A percentile compares a stretch with the other conserved stretches of the same genome.
Conservation (phyloP, 2,329 filamentous ascomycete species). For the Blastomyces silverae region DNA sequence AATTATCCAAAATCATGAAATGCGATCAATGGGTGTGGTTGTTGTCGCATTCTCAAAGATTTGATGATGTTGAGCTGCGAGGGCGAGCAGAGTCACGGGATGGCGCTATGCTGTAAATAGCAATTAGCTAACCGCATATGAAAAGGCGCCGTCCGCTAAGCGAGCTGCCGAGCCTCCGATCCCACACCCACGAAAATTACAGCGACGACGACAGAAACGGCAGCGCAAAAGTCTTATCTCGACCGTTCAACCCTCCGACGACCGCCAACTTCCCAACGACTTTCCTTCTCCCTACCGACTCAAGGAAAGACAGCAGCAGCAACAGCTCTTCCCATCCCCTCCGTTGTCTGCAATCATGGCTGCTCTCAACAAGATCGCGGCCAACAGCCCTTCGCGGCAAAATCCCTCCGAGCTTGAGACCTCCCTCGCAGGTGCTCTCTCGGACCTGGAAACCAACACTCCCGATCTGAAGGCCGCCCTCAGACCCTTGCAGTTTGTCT, state of each 20-base stretch:
- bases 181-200: slow-evolving; percentile 18
- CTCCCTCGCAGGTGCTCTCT: slow-evolving; percentile 93
- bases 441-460: slow-evolving; percentile 99
- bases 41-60: background rate
- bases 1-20: background rate
- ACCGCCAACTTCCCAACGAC: slow-evolving; percentile 16
- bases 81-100: slow-evolving; percentile 14
- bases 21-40: background rate
- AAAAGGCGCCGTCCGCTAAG: slow-evolving; percentile 11
- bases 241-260: slow-evolving; percentile 14
- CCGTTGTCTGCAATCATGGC: slow-evolving; percentile 52
- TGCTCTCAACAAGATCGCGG: slow-evolving; percentile 95
- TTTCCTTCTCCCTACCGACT: slow-evolving; percentile 17
- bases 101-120: background rate
- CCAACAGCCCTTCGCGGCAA: slow-evolving; percentile 92
- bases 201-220: slow-evolving; percentile 10
- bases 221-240: slow-evolving; percentile 11
- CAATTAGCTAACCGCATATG: background rate
- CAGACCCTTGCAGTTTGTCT: slow-evolving; percentile 97
- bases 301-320: slow-evolving; percentile 19
- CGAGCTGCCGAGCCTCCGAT: slow-evolving; percentile 13
- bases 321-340: slow-evolving; percentile 15
- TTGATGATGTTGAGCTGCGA: background rate
- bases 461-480: slow-evolving; percentile 94
- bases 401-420: slow-evolving; percentile 97